Evolutionary conservation across 2,329 filamentous ascomycete species (phyloP).

Genomic region (Botrytis paeoniae): DNA sequence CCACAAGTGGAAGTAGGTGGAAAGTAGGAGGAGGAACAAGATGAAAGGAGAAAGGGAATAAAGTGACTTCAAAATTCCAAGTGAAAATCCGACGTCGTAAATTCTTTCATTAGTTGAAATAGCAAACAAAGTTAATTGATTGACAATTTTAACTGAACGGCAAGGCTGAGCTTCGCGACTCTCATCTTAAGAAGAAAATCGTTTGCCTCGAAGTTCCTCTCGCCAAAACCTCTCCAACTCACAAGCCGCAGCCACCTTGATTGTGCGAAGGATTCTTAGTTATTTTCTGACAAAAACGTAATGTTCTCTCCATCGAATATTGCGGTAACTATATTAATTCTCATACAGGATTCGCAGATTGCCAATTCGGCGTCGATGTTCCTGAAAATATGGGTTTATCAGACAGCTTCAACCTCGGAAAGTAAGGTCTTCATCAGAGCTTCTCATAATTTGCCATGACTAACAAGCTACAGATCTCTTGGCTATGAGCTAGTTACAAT

Average conservation of each 20-base stretch:
- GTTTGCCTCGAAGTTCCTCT: background rate
- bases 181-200: background rate
- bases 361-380: too few relatives aligned
- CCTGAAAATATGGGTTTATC: too few relatives aligned
- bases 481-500: slow-evolving; percentile 27
- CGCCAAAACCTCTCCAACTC: too few relatives aligned
- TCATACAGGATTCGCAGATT: too few relatives aligned
- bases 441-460: rapidly evolving
- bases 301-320: too few relatives aligned
- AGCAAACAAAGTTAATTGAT: background rate
- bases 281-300: too few relatives aligned
- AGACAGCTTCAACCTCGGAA: background rate
- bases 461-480: background rate
- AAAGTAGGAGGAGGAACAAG: background rate
- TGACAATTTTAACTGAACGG: background rate
- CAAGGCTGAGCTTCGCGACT: background rate
- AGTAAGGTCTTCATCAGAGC: background rate
- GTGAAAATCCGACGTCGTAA: background rate
- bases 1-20: background rate
- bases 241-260: too few relatives aligned
- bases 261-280: too few relatives aligned
- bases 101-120: background rate
- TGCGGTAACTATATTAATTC: too few relatives aligned
- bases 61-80: background rate
- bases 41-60: background rate